phyloP scores from a whole-genome alignment of 108 stramenopile species.

The Skeletonema grethae region DNA sequence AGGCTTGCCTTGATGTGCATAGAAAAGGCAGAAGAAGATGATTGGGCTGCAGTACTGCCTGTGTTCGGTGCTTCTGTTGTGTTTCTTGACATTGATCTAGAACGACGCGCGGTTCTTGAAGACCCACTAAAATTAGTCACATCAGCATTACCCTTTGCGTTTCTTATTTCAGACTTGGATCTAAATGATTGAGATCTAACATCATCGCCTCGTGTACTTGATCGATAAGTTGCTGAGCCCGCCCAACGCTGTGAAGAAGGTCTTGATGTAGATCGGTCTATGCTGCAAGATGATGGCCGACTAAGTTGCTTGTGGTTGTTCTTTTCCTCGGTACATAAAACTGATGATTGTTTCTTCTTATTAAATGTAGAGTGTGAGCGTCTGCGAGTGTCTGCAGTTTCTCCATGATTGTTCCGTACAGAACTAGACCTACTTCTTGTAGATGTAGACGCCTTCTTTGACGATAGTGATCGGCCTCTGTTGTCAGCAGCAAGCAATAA shows the following conservation, averaged over 20 bases:
- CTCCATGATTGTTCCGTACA: neutral
- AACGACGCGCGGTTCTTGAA: neutral
- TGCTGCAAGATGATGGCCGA: neutral
- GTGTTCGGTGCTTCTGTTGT: neutral
- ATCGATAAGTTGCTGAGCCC: neutral
- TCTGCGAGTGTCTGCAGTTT: neutral
- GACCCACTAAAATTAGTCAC: neutral
- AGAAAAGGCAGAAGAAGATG: neutral
- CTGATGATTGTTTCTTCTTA: neutral
- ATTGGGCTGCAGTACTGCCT: neutral
- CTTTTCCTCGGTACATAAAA: neutral
- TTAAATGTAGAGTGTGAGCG: neutral
- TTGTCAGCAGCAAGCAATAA: neutral
- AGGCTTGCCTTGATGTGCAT: neutral
- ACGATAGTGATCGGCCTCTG: neutral
- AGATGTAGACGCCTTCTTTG: neutral
- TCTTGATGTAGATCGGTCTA: neutral
- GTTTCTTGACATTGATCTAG: constrained; percentile 3
- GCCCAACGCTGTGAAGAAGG: neutral
- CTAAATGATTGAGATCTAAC: neutral
- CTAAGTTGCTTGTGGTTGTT: neutral
- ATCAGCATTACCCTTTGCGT: neutral
- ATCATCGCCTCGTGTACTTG: neutral
- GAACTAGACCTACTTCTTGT: neutral
- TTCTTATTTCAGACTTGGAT: neutral